Conservation (phyloP, 768 basidiomycete genomes). For the Trametes meyenii region DNA sequence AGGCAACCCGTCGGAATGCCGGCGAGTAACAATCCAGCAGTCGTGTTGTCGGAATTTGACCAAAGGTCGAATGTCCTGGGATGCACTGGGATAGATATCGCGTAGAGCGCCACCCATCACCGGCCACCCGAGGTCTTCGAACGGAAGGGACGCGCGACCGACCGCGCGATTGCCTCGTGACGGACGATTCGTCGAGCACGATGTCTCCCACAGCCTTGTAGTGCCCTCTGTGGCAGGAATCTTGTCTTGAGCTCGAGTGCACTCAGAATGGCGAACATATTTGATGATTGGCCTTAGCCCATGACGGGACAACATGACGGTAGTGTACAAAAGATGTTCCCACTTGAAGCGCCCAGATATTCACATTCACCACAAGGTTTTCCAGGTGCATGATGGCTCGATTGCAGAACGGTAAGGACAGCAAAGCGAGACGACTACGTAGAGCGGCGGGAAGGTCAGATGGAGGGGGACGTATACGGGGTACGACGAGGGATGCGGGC, state of each 20-base stretch:
- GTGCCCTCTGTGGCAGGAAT: too few relatives aligned
- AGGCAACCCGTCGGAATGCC: conserved; percentile 12
- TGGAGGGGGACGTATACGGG: background rate
- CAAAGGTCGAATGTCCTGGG: background rate
- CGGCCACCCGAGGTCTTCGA: background rate
- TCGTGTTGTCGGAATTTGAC: background rate
- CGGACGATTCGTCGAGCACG: too few relatives aligned
- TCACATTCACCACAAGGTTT: background rate
- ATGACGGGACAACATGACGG: too few relatives aligned
- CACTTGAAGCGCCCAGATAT: too few relatives aligned
- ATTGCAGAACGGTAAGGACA: conserved; percentile 19
- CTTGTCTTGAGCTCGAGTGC: too few relatives aligned
- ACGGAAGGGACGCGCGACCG: too few relatives aligned
- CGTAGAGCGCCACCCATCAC: background rate
- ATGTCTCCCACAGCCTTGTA: too few relatives aligned
- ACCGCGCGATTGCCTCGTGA: too few relatives aligned
- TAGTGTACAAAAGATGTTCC: too few relatives aligned
- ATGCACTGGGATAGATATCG: too few relatives aligned
- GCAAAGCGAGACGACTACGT: conserved; percentile 15
- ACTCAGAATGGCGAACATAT: too few relatives aligned
- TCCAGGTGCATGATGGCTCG: conserved; percentile 17
- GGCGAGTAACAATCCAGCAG: background rate
- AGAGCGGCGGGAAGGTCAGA: conserved; percentile 19
- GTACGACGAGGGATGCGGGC: conserved; percentile 3
- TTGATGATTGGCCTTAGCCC: too few relatives aligned